Evolutionary conservation across 805 yeast genomes (phyloP), one percentile per base, ranked within the genome.

Genomic region (Saccharomyces eubayanus): DNA sequence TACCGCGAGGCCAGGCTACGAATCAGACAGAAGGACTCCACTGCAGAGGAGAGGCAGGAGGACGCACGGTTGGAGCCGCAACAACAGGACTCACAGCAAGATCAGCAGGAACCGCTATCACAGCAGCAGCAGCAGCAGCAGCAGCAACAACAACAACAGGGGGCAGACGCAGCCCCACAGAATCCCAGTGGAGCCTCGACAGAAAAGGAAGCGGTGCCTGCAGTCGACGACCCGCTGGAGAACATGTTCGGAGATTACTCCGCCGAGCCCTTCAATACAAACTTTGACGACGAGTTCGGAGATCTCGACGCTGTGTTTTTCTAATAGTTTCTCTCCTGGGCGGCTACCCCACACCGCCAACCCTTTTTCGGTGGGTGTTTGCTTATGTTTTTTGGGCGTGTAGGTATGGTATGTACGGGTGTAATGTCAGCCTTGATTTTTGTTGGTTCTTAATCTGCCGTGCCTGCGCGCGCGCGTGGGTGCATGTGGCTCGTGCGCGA

Each of bases 291-390:
- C 46, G 72, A 59, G 8, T 69, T 69, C 52, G 72, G 65, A 20
- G 73, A 70, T 47, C 51, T 70, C n/a, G 72, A 70, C 53, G 64
- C 70, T 31, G 72, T 71, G 2, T 69, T 67, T 51, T 69, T 70
- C 48, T 69, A 59, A 57, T 14, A n/a, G n/a, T 6, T 3, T 24
- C n/a, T n/a, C n/a, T 8, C 43, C 3, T 36, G 43, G 21, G 10
- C 43, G 43, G 43, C 43, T 36, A 36, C 24, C 47, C 16, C 16
- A n/a, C n/a, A n/a, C n/a, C n/a, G n/a, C n/a, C n/a, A n/a, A n/a
- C n/a, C n/a, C n/a, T n/a, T 46, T 27, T 28, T 20, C 9, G 30
- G 11, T 5, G 8, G 20, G 5, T 46, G 10, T 28, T 20, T 21
- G 21, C 9, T 21, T 14, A n/a, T 46, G 14, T 11, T 45, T n/a